These are phyloP conservation scores for Ilyonectria destructans DNA, from an alignment of 2,329 filamentous ascomycete genomes.

Conservation along the genomic window DNA sequence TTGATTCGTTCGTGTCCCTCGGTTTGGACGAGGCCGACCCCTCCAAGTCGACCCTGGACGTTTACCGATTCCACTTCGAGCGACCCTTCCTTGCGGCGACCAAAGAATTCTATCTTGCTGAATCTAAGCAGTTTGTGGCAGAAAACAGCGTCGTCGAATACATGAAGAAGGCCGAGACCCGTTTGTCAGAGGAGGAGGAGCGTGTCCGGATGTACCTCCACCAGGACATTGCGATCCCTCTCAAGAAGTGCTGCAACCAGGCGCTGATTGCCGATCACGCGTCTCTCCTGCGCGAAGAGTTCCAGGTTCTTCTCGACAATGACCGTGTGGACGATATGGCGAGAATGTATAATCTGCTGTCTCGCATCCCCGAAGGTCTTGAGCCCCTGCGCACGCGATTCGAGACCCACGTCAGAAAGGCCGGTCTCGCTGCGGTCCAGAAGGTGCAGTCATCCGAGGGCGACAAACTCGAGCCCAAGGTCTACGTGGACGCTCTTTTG, in stretches of 20 bases:
- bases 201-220: conserved; percentile 94
- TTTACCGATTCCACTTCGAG: conserved; percentile 95
- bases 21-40: conserved; percentile 95
- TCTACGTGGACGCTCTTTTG: conserved; percentile 95
- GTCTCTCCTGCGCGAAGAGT: conserved; percentile 90
- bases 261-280: conserved; percentile 93
- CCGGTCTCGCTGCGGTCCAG: conserved; percentile 88
- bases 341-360: conserved; percentile 94
- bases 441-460: conserved; percentile 90
- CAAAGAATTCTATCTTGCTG: conserved; percentile 87
- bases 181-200: conserved; percentile 93
- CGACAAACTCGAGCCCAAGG: conserved; percentile 94
- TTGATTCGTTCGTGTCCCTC: conserved; percentile 96
- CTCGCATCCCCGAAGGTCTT: conserved; percentile 90
- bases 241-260: conserved; percentile 91
- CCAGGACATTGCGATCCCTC: conserved; percentile 85
- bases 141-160: conserved; percentile 99
- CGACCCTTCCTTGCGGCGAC: conserved; percentile 92
- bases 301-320: conserved; percentile 93
- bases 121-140: conserved; percentile 94
- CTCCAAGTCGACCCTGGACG: conserved; percentile 94
- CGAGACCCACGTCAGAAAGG: conserved; percentile 92
- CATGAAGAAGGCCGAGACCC: conserved; percentile 98
- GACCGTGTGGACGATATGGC: conserved; percentile 96
- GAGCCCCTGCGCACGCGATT: conserved; percentile 91